Evolutionary conservation across 1,139 yeast genomes (phyloP), one percentile per base, ranked within the genome.

Genomic region (Suhomyces atakaporum): DNA sequence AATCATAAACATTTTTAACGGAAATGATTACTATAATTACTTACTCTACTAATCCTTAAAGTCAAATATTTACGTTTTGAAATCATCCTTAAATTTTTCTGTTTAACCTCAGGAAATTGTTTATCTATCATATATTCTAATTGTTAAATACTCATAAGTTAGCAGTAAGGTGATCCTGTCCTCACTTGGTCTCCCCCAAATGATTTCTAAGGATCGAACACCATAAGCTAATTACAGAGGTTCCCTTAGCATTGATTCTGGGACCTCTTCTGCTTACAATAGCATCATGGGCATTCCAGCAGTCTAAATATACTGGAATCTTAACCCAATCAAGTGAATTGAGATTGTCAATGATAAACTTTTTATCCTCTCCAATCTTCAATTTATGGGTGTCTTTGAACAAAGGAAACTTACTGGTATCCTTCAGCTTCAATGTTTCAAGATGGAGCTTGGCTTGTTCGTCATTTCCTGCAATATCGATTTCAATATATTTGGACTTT

Each of bases 211-310:
- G 54, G 14, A 74, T 50, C 3, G 76, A 68, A 4, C 69, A 66
- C 78, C 81, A 79, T 33, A 79, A 59, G 7, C 69, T 73, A 23
- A 79, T 59, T 1, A 76, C 63, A 2, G 82, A 74, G 1, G 79
- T 63, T 0, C 84, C 84, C 44, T 72, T 71, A 0, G 77, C 71
- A 19, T 75, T 69, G n/a, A 75, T 66, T 26, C 58, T 60, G 2
- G 80, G 65, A 0, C 89, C 89, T 39, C 81, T 66, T 43, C 94
- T 66, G 8, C 86, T 84, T 16, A 82, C 81, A 27, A 84, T 79
- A 0, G 83, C 82, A 49, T 80, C 88, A 51, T 84, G 94, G 0
- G 92, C 78, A 55, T 84, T 84, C 58, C 82, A 67, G 11, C 80
- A 74, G 46, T 80, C 84, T 29, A 82, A 66, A 48, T 76, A 79